Evolutionary conservation across 1,284 basidiomycete genomes (phyloP).

Genomic region (Ceratobasidium sp.): DNA sequence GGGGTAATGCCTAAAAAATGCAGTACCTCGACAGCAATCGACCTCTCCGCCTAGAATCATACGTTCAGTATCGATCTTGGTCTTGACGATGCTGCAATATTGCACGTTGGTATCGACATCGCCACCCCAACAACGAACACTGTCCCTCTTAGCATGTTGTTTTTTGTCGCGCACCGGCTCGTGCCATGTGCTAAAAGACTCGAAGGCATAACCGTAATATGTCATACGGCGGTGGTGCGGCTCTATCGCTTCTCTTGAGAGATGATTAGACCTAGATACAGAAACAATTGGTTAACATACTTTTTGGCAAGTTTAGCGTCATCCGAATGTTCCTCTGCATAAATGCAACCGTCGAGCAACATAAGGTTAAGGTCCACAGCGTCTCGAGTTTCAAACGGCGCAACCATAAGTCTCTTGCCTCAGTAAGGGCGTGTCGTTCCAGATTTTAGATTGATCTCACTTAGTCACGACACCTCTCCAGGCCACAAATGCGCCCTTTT

Average conservation of each 20-base stretch:
- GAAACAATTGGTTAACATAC: slow-evolving; percentile 55
- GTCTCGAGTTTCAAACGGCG: slow-evolving; percentile 83
- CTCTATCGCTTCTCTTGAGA: slow-evolving; percentile 67
- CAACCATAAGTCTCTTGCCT: slow-evolving; percentile 71
- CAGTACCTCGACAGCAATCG: slow-evolving; percentile 84
- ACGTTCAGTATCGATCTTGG: slow-evolving; percentile 83
- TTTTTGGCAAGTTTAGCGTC: slow-evolving; percentile 69
- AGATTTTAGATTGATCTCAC: slow-evolving; percentile 59
- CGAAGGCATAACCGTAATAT: slow-evolving; percentile 87
- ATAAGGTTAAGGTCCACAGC: slow-evolving; percentile 88
- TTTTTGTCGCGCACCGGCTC: slow-evolving; percentile 46
- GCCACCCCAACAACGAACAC: slow-evolving; percentile 75
- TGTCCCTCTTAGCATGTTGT: slow-evolving; percentile 54
- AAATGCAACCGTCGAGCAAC: slow-evolving; percentile 77
- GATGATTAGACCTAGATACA: slow-evolving; percentile 18
- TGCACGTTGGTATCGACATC: slow-evolving; percentile 94
- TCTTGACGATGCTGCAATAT: slow-evolving; percentile 94
- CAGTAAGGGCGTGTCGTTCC: slow-evolving; percentile 39
- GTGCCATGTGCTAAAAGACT: slow-evolving; percentile 80
- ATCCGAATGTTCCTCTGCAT: slow-evolving; percentile 83
- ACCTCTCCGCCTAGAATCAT: slow-evolving; percentile 94
- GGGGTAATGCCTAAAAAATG: not conserved
- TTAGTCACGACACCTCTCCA: slow-evolving; percentile 95
- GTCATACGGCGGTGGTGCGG: slow-evolving; percentile 67
- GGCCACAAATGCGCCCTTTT: slow-evolving; percentile 65